Percentiles rank a stretch among this genome's conserved stretches.
These are phyloP conservation scores for Mrakiaceae sp. DNA, from an alignment of 1,284 basidiomycete genomes.

Conservation along the genomic window DNA sequence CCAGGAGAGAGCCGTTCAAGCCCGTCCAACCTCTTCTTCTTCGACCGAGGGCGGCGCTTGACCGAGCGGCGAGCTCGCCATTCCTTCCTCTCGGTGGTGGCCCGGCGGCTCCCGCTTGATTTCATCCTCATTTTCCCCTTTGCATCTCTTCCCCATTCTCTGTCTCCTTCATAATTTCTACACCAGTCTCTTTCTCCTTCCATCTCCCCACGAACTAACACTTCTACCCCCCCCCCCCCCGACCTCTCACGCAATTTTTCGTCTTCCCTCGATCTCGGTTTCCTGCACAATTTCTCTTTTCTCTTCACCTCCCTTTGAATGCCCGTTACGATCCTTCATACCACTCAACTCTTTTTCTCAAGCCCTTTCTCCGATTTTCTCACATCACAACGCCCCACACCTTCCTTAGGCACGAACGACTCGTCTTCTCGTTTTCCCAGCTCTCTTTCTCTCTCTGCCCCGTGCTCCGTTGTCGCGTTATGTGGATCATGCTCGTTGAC, in stretches of 20 bases:
- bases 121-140: conserved; percentile 5
- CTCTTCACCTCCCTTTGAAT: not conserved
- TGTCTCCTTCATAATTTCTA: not conserved
- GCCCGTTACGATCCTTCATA: conserved; percentile 43
- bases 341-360: not conserved
- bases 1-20: not conserved
- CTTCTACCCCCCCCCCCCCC: too few relatives aligned
- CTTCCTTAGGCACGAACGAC: not conserved
- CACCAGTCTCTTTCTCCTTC: conserved; percentile 7
- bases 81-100: not conserved
- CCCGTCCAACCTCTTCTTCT: too few relatives aligned
- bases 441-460: not conserved
- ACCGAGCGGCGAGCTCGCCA: not conserved
- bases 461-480: conserved; percentile 11
- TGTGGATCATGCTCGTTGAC: conserved; percentile 18
- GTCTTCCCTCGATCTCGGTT: not conserved
- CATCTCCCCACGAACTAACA: not conserved
- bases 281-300: not conserved
- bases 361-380: not conserved
- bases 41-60: not conserved
- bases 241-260: too few relatives aligned
- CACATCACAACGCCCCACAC: not conserved
- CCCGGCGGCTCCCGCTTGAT: not conserved
- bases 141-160: conserved; percentile 2
- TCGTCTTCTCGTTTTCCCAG: not conserved